These are phyloP conservation scores for Flaveria bidentis DNA, from an alignment of 129 eudicot genomes.

Conservation along the genomic window DNA sequence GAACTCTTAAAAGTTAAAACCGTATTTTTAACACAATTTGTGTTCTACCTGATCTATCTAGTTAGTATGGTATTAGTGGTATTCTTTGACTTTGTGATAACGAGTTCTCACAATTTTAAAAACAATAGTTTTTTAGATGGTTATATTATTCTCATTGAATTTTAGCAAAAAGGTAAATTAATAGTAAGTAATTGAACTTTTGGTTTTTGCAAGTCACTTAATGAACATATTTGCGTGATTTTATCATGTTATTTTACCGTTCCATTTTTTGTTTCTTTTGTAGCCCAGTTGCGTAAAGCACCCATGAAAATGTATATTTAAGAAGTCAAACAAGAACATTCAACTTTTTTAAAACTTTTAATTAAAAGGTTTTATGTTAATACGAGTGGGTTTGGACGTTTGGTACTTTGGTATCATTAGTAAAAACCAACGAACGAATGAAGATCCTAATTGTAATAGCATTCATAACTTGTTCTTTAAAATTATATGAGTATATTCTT, in stretches of 20 bases:
- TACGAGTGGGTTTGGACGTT: conserved; percentile 9
- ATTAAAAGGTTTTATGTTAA: neutral
- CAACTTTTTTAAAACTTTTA: neutral
- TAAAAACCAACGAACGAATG: conserved; percentile 20
- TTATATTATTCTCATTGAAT: no score
- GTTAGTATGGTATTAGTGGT: no score
- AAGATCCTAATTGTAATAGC: neutral
- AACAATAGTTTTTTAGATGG: no score
- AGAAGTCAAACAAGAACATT: conserved; percentile 27
- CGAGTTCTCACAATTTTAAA: no score
- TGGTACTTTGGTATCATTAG: conserved; percentile 15
- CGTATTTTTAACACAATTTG: no score
- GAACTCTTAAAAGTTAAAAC: no score
- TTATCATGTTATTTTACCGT: neutral
- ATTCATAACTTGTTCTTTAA: no score
- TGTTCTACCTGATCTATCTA: no score
- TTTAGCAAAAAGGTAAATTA: no score
- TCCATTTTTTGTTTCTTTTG: neutral
- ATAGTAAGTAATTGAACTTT: neutral
- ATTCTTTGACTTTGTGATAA: no score
- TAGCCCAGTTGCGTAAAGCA: conserved; percentile 18
- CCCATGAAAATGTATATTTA: conserved; percentile 18
- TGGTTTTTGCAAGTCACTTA: conserved; percentile 8
- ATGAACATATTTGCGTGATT: neutral
- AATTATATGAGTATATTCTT: no score